phyloP scores from a whole-genome alignment of 257 asterid species.

The Solanum lycopersicoides region DNA sequence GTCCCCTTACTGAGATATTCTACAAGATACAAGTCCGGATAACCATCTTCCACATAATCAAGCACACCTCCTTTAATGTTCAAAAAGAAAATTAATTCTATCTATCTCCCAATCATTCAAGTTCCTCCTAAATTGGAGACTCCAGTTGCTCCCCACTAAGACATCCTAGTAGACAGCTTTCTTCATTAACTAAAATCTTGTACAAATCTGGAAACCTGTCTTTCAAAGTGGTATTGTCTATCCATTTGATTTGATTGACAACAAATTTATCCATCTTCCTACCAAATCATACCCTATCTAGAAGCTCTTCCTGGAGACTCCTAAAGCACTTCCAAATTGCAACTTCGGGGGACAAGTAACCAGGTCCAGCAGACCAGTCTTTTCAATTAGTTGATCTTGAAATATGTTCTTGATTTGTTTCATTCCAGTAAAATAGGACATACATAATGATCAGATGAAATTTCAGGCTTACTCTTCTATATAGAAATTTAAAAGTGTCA shows the following conservation, averaged over 20 bases:
- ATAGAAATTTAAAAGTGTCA: background rate
- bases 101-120: background rate
- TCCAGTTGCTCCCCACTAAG: background rate
- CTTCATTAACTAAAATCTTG: background rate
- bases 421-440: background rate
- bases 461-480: background rate
- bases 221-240: background rate
- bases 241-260: background rate
- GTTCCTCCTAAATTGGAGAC: background rate
- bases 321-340: background rate
- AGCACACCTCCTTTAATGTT: background rate
- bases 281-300: background rate
- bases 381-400: background rate
- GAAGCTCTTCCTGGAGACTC: background rate
- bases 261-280: background rate
- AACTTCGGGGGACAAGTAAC: background rate
- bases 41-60: background rate
- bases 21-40: background rate
- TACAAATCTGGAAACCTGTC: background rate
- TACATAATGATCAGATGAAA: background rate
- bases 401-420: background rate
- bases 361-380: background rate
- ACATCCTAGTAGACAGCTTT: background rate
- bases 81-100: background rate
- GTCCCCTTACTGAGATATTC: background rate